Percentiles rank a stretch among this genome's conserved stretches.
Evolutionary conservation across 2,329 filamentous ascomycete genomes (phyloP).

Genomic region (Trichoderma citrinoviride): DNA sequence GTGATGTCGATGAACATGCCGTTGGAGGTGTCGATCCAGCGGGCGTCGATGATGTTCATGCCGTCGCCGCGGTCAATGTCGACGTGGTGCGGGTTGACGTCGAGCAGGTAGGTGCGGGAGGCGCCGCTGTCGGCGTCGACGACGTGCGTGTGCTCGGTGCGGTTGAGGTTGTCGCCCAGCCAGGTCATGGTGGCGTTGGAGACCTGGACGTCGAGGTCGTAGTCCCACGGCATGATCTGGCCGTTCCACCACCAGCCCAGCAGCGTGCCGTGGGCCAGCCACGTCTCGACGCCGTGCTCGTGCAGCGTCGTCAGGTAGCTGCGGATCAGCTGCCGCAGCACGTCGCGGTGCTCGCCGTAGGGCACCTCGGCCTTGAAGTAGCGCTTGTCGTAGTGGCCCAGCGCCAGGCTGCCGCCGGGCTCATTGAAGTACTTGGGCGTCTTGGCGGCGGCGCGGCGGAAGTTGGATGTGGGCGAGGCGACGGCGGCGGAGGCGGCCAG

Average conservation of each 20-base stretch:
- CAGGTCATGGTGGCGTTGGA: slow-evolving; percentile 63
- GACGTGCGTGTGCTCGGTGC: slow-evolving; percentile 59
- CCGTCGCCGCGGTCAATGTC: slow-evolving; percentile 63
- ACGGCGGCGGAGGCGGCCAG: not conserved
- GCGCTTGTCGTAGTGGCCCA: slow-evolving; percentile 72
- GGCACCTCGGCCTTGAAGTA: slow-evolving; percentile 63
- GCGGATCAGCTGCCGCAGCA: slow-evolving; percentile 66
- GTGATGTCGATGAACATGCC: slow-evolving; percentile 85
- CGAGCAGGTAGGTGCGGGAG: slow-evolving; percentile 62
- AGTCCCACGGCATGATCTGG: slow-evolving; percentile 77
- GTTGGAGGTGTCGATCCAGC: slow-evolving; percentile 75
- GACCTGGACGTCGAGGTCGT: slow-evolving; percentile 80
- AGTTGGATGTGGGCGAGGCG: slow-evolving; percentile 7
- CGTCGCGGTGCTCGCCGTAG: slow-evolving; percentile 64
- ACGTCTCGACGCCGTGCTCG: slow-evolving; percentile 68
- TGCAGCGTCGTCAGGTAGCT: slow-evolving; percentile 69
- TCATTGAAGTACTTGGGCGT: slow-evolving; percentile 63
- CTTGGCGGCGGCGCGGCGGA: not conserved
- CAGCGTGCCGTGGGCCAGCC: slow-evolving; percentile 82
- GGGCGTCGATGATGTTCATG: slow-evolving; percentile 76
- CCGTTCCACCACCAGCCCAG: slow-evolving; percentile 89
- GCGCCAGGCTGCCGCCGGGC: slow-evolving; percentile 56
- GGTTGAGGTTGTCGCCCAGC: slow-evolving; percentile 65
- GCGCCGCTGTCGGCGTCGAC: slow-evolving; percentile 27
- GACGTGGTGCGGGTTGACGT: slow-evolving; percentile 69